These are phyloP conservation scores for Diaporthe nobilis DNA, from an alignment of 2,329 filamentous ascomycete species.

Conservation along the genomic window DNA sequence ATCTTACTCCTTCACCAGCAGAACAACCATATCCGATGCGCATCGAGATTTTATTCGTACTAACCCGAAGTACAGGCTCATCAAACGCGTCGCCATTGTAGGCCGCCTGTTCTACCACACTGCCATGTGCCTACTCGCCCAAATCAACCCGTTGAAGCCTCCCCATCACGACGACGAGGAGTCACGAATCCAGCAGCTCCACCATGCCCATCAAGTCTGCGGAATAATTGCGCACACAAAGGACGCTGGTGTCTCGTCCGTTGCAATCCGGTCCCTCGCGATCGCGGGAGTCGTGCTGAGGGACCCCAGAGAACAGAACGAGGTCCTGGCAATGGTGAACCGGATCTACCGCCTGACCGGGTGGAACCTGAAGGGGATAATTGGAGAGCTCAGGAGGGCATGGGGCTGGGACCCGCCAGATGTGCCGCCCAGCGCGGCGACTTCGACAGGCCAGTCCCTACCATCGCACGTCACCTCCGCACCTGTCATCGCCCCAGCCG, in stretches of 20 bases:
- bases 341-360: slow-evolving; percentile 82
- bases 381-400: slow-evolving; percentile 78
- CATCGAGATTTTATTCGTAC: not conserved
- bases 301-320: slow-evolving; percentile 80
- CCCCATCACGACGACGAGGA: slow-evolving; percentile 72
- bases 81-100: slow-evolving; percentile 85
- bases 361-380: slow-evolving; percentile 82
- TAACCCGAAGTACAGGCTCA: slow-evolving; percentile 68
- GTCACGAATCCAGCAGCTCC: slow-evolving; percentile 78
- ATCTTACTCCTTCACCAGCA: not conserved
- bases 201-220: slow-evolving; percentile 87
- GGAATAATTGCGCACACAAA: slow-evolving; percentile 90
- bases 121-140: slow-evolving; percentile 83
- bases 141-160: slow-evolving; percentile 77
- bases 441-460: slow-evolving; percentile 2
- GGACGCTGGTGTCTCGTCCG: slow-evolving; percentile 82
- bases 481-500: slow-evolving; percentile 12
- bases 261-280: slow-evolving; percentile 83
- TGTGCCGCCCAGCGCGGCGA: not conserved
- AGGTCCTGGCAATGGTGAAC: slow-evolving; percentile 83
- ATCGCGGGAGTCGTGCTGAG: slow-evolving; percentile 83
- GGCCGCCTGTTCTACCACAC: slow-evolving; percentile 92
- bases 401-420: slow-evolving; percentile 78
- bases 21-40: no score
- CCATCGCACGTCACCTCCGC: slow-evolving; percentile 4